Base-by-base conservation (phyloP, 331 rosid species). In the Erythrophleum ivorense region DNA sequence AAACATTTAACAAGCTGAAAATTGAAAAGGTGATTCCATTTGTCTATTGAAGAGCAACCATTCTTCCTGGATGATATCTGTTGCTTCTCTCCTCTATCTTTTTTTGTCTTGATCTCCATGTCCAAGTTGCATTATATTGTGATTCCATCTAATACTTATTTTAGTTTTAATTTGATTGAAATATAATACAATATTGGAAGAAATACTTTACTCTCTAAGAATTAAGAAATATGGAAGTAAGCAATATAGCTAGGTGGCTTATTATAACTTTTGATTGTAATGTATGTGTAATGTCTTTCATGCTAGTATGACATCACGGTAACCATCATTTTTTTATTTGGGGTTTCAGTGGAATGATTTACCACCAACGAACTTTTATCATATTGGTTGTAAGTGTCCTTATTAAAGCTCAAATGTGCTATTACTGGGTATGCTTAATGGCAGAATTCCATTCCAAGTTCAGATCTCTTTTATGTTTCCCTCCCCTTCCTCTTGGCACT, bases 1-100 rank as follows among this genome's bases (percentile, higher is more conserved):
- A 96, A 7, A 98, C 91, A 41, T 89, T 96, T 91, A 96, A 90
- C 88, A 96, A 94, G 88, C 78, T 96, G 87, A 96, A 96, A 86
- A 92, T 96, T 80, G 97, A 89, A 2, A 96, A 96, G 97, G 99
- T 96, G 85, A 45, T 45, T 69, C 33, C 34, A 21, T 46, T 70
- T 70, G 57, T 19, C 1, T 12, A 33, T 49, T 69, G 5, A n/a
- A 5, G 18, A 43, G 74, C 36, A 36, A 66, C 13, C 7, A 10
- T 16, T 33, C 6, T 65, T 65, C 71, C 46, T 65, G 13, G 45
- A 66, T 7, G 31, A 16, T 36, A 66, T 57, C n/a, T 40, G 40
- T 50, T 71, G 69, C 46, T 69, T 77, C 76, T 76, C 10, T 52
- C 36, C 40, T 69, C 54, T 69, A 5, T 43, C n/a, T 9, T 29